A percentile compares a stretch with the other conserved stretches of the same genome.
These are phyloP conservation scores for Eucommia ulmoides DNA, from an alignment of 257 asterid genomes.

Conservation along the genomic window DNA sequence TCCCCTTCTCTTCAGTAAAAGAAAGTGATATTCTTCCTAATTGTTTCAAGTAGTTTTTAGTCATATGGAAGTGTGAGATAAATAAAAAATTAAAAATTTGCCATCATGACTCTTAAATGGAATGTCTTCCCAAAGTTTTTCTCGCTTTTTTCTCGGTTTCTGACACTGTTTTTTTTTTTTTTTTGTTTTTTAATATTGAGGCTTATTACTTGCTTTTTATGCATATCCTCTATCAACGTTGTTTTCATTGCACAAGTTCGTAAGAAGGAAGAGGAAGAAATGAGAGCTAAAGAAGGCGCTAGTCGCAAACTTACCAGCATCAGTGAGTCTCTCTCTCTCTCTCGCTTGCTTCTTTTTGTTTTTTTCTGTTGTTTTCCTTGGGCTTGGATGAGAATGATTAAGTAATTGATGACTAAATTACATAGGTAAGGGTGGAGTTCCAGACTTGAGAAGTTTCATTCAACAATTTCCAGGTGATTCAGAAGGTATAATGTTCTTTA, in stretches of 20 bases:
- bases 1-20: not conserved
- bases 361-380: not conserved
- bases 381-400: slow-evolving; percentile 3
- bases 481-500: slow-evolving; percentile 37
- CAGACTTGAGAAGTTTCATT: slow-evolving; percentile 61
- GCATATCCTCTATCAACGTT: not conserved
- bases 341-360: slow-evolving; percentile 2
- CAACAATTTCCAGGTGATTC: slow-evolving; percentile 59
- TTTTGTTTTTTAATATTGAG: not conserved
- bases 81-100: not conserved
- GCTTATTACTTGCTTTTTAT: not conserved
- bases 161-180: slow-evolving; percentile 5
- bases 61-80: not conserved
- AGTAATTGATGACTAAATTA: slow-evolving; percentile 4
- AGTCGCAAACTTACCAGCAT: slow-evolving; percentile 23
- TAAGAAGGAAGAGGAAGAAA: slow-evolving; percentile 86
- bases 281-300: slow-evolving; percentile 43
- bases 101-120: not conserved
- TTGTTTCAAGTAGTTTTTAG: not conserved
- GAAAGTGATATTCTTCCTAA: not conserved
- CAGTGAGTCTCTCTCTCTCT: slow-evolving; percentile 29
- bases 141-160: not conserved
- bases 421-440: slow-evolving; percentile 59
- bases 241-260: slow-evolving; percentile 39
- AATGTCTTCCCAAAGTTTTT: not conserved